Evolutionary conservation across 129 eudicot species (phyloP), one percentile per base, ranked within the genome.

Genomic region (Oenanthe sinensis): DNA sequence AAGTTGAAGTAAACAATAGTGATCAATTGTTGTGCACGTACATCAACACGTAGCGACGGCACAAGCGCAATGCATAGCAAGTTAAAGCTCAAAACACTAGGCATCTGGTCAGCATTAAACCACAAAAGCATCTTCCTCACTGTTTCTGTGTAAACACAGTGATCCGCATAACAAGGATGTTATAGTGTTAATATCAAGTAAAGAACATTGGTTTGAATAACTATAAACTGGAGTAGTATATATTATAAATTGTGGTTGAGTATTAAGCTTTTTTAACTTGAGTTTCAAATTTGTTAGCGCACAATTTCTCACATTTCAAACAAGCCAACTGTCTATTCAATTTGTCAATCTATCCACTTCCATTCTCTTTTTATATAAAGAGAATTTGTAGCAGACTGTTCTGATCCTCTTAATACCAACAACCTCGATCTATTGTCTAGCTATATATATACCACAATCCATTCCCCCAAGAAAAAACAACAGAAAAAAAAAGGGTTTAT

Each of bases 81-180:
- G 55, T 14, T 77, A 40, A 77, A 24, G 79, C 79, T 73, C 79
- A 20, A 17, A n/a, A 79, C 82, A 49, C 82, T 6, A 79, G 24
- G 82, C 54, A 79, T 70, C 76, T 46, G 46, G 46, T 70, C 71
- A 74, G 52, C 58, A 74, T 60, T 80, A 43, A 80, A 80, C 47
- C 78, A 30, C 16, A 30, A 17, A 72, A 20, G 62, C 48, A 71
- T 50, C 50, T 72, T 44, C 76, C 54, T 44, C 36, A 11, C 24
- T 36, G 3, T 22, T 12, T 43, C 37, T 44, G 22, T 71, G 82
- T 70, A 80, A 43, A 79, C 71, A 73, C 77, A 69, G 70, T 70
- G 85, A 86, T 86, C 89, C 89, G 83, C 67, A 83, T 74, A 81
- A 86, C 89, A 86, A 86, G 89, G 89, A 86, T 86, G 87, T 74